Conservation (phyloP, 345 rosid genomes). For the Pistacia integerrima region DNA sequence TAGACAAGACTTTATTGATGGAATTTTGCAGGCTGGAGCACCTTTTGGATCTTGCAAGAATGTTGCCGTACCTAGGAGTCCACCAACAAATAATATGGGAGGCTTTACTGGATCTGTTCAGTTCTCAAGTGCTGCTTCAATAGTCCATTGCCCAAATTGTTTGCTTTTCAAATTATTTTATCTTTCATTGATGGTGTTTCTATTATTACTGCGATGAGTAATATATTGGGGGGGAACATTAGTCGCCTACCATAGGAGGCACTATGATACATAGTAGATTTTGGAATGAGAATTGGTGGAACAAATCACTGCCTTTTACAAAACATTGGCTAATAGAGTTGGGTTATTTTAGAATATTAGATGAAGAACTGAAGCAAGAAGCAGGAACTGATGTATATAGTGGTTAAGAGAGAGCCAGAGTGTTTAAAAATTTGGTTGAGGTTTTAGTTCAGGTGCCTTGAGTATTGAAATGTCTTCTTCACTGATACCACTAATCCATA, state of each 20-base stretch:
- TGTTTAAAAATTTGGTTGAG: slow-evolving; percentile 20
- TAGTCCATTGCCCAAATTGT: slow-evolving; percentile 35
- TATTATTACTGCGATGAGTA: slow-evolving; percentile 29
- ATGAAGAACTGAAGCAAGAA: slow-evolving; percentile 12
- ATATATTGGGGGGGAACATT: slow-evolving; percentile 27
- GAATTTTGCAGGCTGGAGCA: slow-evolving; percentile 68
- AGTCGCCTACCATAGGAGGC: slow-evolving; percentile 3
- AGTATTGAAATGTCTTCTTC: background rate
- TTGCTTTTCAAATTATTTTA: slow-evolving; percentile 38
- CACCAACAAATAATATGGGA: slow-evolving; percentile 52
- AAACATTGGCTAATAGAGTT: slow-evolving; percentile 20
- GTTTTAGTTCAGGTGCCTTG: background rate
- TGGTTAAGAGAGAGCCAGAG: slow-evolving; percentile 11
- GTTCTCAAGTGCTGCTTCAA: slow-evolving; percentile 62
- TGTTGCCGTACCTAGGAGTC: slow-evolving; percentile 52
- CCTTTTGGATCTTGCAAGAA: slow-evolving; percentile 90
- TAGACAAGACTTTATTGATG: slow-evolving; percentile 16
- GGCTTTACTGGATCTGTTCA: slow-evolving; percentile 90
- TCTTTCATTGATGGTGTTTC: slow-evolving; percentile 42
- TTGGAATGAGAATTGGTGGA: slow-evolving; percentile 19
- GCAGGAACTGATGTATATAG: slow-evolving; percentile 22
- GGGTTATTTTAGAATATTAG: slow-evolving; percentile 7
- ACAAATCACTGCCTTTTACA: background rate
- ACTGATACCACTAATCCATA: background rate
- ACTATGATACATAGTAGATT: slow-evolving; percentile 15